These are phyloP conservation scores for Hericium rajendrae DNA, from an alignment of 768 basidiomycete genomes.

Conservation along the genomic window DNA sequence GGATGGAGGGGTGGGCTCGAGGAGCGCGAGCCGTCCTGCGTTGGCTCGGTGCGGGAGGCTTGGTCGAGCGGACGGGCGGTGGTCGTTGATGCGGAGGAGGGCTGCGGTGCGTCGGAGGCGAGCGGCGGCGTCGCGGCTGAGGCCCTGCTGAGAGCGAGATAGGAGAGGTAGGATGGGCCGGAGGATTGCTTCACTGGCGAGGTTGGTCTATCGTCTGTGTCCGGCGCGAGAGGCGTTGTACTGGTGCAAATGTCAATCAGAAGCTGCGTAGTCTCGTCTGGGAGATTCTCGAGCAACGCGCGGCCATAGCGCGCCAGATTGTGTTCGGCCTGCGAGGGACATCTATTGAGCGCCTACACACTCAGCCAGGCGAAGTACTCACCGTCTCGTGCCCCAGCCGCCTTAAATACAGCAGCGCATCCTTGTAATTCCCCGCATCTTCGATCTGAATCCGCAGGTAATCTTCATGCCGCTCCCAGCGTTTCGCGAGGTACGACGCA, in stretches of 20 bases:
- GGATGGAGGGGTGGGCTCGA: constrained; percentile 18
- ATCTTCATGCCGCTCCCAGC: constrained; percentile 87
- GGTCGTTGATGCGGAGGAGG: constrained; percentile 9
- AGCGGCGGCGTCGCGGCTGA: constrained; percentile 28
- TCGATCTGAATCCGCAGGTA: constrained; percentile 92
- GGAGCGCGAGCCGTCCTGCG: constrained; percentile 24
- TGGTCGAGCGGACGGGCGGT: constrained; percentile 7
- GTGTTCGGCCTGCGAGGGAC: constrained; percentile 60
- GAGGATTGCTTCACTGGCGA: constrained; percentile 21
- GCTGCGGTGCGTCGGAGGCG: constrained; percentile 7
- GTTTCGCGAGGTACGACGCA: constrained; percentile 85
- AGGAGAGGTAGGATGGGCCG: constrained; percentile 65
- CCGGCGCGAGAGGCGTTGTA: constrained; percentile 34
- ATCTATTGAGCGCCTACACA: neutral
- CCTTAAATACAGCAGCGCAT: constrained; percentile 75
- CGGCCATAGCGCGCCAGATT: constrained; percentile 85
- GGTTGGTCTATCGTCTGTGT: constrained; percentile 22
- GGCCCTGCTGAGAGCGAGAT: constrained; percentile 63
- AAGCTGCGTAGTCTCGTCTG: constrained; percentile 82
- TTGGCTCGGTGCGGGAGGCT: constrained; percentile 26
- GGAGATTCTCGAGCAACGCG: constrained; percentile 71
- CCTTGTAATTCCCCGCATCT: constrained; percentile 73
- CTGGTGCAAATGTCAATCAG: constrained; percentile 89
- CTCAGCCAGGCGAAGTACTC: constrained; percentile 22
- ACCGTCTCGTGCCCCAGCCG: constrained; percentile 73